phyloP scores from a whole-genome alignment of 2,329 filamentous ascomycete species.

The Calonectria henricotiae region DNA sequence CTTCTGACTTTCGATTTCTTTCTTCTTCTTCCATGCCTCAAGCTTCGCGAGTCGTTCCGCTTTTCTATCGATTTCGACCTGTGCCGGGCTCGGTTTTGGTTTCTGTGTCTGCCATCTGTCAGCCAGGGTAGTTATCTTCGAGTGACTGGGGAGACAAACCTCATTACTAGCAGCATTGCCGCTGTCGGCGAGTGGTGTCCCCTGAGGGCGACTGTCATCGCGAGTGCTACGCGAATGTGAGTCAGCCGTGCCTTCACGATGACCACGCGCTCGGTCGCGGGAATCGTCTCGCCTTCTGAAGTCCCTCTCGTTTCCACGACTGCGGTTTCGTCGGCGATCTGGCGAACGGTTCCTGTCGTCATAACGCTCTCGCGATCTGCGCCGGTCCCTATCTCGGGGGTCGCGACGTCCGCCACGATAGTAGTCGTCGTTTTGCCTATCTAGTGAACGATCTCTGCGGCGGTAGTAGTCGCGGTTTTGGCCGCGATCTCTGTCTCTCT shows the following conservation, averaged over 20 bases:
- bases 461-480: constrained; percentile 73
- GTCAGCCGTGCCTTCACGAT: constrained; percentile 81
- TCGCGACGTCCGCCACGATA: constrained; percentile 76
- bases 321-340: constrained; percentile 73
- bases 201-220: constrained; percentile 74
- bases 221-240: constrained; percentile 77
- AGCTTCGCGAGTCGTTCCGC: constrained; percentile 86
- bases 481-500: constrained; percentile 70
- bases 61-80: constrained; percentile 81
- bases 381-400: constrained; percentile 70
- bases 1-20: constrained; percentile 82
- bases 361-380: constrained; percentile 75
- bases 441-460: constrained; percentile 80
- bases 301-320: constrained; percentile 77
- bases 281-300: constrained; percentile 83
- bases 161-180: constrained; percentile 69
- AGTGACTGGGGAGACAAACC: constrained; percentile 63
- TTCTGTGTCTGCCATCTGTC: constrained; percentile 68
- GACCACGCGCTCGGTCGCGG: constrained; percentile 75
- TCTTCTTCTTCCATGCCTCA: constrained; percentile 94
- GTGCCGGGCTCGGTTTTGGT: constrained; percentile 62
- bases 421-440: constrained; percentile 77
- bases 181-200: constrained; percentile 67
- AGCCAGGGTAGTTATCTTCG: constrained; percentile 45
- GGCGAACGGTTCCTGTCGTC: constrained; percentile 73